Conservation (phyloP, 495 filamentous ascomycete species). For the Penicillium verhagenii region DNA sequence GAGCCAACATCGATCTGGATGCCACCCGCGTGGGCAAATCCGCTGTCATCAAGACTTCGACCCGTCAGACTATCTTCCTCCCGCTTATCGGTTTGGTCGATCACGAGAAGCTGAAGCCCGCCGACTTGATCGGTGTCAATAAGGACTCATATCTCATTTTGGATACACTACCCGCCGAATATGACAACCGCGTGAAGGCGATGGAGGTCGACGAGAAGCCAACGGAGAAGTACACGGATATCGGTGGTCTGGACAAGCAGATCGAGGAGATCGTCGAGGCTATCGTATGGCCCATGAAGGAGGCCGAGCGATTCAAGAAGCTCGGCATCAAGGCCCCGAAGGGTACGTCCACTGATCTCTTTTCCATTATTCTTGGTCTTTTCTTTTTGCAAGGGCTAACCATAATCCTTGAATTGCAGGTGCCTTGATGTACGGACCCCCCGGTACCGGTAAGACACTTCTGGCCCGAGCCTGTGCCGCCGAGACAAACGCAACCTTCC, state of each 20-base stretch:
- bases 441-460: slow-evolving; percentile 94
- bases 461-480: slow-evolving; percentile 96
- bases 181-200: slow-evolving; percentile 97
- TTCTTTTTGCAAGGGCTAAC: background rate
- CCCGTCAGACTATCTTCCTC: slow-evolving; percentile 97
- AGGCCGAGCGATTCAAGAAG: slow-evolving; percentile 98
- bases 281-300: slow-evolving; percentile 99
- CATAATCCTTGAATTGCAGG: slow-evolving; percentile 49
- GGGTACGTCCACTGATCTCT: slow-evolving; percentile 56
- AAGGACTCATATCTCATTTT: slow-evolving; percentile 99
- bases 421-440: slow-evolving; percentile 97
- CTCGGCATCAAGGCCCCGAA: slow-evolving; percentile 99
- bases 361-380: background rate
- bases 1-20: slow-evolving; percentile 97
- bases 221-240: slow-evolving; percentile 97
- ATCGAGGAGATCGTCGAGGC: slow-evolving; percentile 99
- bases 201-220: slow-evolving; percentile 99
- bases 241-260: slow-evolving; percentile 97
- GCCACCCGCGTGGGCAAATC: slow-evolving; percentile 96
- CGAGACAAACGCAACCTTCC: slow-evolving; percentile 97
- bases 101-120: slow-evolving; percentile 86
- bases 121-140: slow-evolving; percentile 96
- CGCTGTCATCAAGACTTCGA: slow-evolving; percentile 99
- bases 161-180: slow-evolving; percentile 97
- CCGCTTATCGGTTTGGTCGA: slow-evolving; percentile 97